Evolutionary conservation across 345 rosid species (phyloP), one percentile per base, ranked within the genome.

Genomic region (Bruguiera parviflora): DNA sequence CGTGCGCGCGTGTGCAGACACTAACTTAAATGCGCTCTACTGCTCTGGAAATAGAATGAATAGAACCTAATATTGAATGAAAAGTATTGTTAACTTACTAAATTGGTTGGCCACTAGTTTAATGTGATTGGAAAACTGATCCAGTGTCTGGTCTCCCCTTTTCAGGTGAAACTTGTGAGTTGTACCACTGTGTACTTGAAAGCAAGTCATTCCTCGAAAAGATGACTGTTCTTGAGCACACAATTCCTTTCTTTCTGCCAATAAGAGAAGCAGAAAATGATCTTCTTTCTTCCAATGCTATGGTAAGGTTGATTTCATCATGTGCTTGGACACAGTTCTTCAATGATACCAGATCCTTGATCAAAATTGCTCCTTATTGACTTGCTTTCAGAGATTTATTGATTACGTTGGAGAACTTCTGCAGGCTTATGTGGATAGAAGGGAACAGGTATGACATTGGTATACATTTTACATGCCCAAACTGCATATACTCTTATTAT

Each of bases 121-220:
- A 49, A n/a, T 70, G 53, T 61, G 52, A 66, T 49, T 15, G 18
- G 56, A 63, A 71, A 63, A 56, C 73, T 73, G 66, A 61, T 64
- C 64, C 51, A 56, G 46, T 39, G 15, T 62, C 21, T 59, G 24
- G 59, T 49, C 19, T n/a, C 65, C 22, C 46, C 11, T 16, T 39
- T 77, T 62, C 78, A 92, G 99, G 96, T 65, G 97, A 95, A 71
- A 88, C 87, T 70, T 90, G 90, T 70, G 97, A 92, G 75, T 60
- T 83, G 69, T 92, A 88, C 78, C 96, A 95, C 73, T 80, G 92
- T 75, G 90, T 95, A 74, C 92, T 95, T 69, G 93, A 89, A 75
- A 95, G 96, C 83, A 92, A 86, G 81, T 95, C 97, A 64, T 95
- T 95, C 79, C 85, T 95, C 69, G 96, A 95, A 74, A 95, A 87